Conservation (phyloP, 345 rosid species). For the Eucalyptus pauciflora region DNA sequence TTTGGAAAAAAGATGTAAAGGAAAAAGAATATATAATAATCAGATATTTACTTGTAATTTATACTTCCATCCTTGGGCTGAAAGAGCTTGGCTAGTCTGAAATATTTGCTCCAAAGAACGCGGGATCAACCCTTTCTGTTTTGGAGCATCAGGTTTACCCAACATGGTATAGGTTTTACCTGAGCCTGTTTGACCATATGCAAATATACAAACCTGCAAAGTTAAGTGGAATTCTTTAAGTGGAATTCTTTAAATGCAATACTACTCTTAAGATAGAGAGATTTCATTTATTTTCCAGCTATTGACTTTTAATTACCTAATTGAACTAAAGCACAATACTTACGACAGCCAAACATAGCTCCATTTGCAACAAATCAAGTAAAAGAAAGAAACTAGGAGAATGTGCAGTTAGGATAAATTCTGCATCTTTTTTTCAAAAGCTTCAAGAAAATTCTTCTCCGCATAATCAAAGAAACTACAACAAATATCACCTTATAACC, state of each 20-base stretch:
- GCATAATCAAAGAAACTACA: neutral
- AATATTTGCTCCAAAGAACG: constrained; percentile 88
- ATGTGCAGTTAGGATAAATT: neutral
- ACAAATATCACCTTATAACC: constrained; percentile 68
- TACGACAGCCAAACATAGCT: neutral
- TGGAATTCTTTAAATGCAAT: neutral
- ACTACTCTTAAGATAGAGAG: neutral
- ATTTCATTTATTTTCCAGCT: neutral
- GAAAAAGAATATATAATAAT: neutral
- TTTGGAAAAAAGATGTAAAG: neutral
- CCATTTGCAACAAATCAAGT: neutral
- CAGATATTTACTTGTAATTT: constrained; percentile 64
- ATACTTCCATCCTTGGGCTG: constrained; percentile 88
- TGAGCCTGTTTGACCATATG: constrained; percentile 97
- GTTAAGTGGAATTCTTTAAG: neutral
- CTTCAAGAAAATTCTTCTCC: neutral
- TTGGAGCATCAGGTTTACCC: constrained; percentile 73
- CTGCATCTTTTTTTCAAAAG: neutral
- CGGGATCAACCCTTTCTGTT: constrained; percentile 78
- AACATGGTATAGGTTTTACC: constrained; percentile 98
- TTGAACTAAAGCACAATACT: neutral
- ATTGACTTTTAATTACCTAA: neutral
- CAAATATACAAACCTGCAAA: constrained; percentile 90
- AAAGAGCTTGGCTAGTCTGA: constrained; percentile 57
- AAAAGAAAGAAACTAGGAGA: neutral